Evolutionary conservation across 495 filamentous ascomycete genomes (phyloP).

Genomic region (Massariosphaeria phaeospora): DNA sequence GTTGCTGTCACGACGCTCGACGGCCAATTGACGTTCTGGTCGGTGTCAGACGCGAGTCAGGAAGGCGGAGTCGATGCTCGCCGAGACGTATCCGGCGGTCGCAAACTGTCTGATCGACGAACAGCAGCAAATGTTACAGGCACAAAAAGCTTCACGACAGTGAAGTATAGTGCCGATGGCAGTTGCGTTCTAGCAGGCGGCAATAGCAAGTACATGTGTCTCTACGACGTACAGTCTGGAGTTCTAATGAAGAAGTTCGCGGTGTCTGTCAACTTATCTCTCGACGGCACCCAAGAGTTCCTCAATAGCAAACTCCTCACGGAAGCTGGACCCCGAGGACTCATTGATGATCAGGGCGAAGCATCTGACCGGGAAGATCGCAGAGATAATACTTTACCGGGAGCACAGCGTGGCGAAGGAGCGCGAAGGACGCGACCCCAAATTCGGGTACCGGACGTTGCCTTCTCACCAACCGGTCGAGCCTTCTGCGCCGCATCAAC

Average conservation of each 20-base stretch:
- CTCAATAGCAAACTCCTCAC: constrained; percentile 87
- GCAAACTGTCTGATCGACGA: constrained; percentile 76
- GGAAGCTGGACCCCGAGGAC: constrained; percentile 76
- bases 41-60: constrained; percentile 78
- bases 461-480: constrained; percentile 81
- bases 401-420: constrained; percentile 79
- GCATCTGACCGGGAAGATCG: constrained; percentile 83
- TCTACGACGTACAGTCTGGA: constrained; percentile 86
- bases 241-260: constrained; percentile 91
- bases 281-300: constrained; percentile 94
- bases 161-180: constrained; percentile 87
- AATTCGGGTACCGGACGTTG: constrained; percentile 77
- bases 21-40: constrained; percentile 94
- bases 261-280: constrained; percentile 84
- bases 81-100: constrained; percentile 87
- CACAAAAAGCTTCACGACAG: constrained; percentile 81
- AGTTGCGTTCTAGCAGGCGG: constrained; percentile 83
- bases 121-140: constrained; percentile 86
- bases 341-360: constrained; percentile 83
- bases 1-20: constrained; percentile 88
- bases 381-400: constrained; percentile 78
- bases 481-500: constrained; percentile 93
- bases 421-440: constrained; percentile 69
- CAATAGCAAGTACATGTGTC: constrained; percentile 95
- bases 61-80: constrained; percentile 76